These are phyloP conservation scores for Thelonectria blattea DNA, from an alignment of 2,329 filamentous ascomycete genomes.

Conservation along the genomic window DNA sequence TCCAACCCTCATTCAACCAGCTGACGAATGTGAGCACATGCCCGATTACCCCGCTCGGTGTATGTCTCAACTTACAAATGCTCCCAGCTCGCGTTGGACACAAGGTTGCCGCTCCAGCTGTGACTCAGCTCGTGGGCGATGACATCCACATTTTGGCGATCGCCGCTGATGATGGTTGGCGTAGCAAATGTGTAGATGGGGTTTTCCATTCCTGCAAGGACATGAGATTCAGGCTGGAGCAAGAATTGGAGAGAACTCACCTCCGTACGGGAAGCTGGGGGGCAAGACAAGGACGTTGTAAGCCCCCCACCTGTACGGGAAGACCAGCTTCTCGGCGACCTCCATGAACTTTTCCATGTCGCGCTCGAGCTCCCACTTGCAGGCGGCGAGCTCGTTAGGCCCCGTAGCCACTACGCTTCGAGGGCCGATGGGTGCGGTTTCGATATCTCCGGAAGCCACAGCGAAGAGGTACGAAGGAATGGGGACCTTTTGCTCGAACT, in stretches of 20 bases:
- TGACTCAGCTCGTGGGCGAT: constrained; percentile 85
- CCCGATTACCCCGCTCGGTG: no score
- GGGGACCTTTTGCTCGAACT: constrained; percentile 87
- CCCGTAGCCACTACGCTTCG: constrained; percentile 85
- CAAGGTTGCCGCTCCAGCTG: constrained; percentile 89
- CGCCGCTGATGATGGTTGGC: constrained; percentile 89
- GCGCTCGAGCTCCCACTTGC: constrained; percentile 88
- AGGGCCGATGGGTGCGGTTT: constrained; percentile 83
- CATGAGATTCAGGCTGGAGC: neutral
- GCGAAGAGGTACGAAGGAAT: constrained; percentile 96
- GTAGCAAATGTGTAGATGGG: constrained; percentile 95
- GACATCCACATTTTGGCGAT: constrained; percentile 91
- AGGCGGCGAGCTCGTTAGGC: constrained; percentile 82
- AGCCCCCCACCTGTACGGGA: constrained; percentile 90
- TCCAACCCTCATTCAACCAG: constrained; percentile 85
- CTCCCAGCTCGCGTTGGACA: constrained; percentile 81
- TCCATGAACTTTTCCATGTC: constrained; percentile 94
- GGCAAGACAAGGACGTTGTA: constrained; percentile 94
- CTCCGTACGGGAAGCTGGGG: constrained; percentile 87
- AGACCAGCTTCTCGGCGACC: constrained; percentile 80
- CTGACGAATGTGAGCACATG: constrained; percentile 41
- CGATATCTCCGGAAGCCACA: constrained; percentile 85
- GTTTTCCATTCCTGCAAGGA: constrained; percentile 76
- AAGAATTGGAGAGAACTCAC: constrained; percentile 47
- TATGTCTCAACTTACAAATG: constrained; percentile 63